A percentile compares a stretch with the other conserved stretches of the same genome.
Conservation (phyloP, 2,329 filamentous ascomycete species). For the Dryadomyces quercus-mongolicae region DNA sequence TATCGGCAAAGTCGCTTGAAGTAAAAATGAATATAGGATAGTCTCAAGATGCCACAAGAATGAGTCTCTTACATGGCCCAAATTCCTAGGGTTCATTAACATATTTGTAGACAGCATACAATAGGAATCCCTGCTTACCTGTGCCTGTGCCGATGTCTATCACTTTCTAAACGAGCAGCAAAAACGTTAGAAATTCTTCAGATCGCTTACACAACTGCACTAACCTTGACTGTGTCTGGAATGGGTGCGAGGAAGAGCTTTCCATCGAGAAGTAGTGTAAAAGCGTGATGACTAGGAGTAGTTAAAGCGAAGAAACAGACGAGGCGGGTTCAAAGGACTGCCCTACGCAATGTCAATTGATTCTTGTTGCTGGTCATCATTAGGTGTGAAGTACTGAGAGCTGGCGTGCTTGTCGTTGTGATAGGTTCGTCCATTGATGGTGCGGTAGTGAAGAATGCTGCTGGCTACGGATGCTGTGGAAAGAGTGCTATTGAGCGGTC, state of each 20-base stretch:
- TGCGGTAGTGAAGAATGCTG: not conserved
- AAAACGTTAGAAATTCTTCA: not conserved
- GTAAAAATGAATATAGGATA: no score
- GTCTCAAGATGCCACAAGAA: not conserved
- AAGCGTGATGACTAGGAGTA: not conserved
- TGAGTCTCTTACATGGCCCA: conserved; percentile 12
- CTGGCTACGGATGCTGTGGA: not conserved
- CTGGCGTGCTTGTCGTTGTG: not conserved
- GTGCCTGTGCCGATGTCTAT: conserved; percentile 38
- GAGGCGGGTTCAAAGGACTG: not conserved
- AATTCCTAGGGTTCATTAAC: conserved; percentile 14
- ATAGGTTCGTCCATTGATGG: not conserved
- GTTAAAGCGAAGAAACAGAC: not conserved
- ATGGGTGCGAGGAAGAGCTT: not conserved
- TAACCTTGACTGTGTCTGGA: not conserved
- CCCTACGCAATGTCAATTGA: not conserved
- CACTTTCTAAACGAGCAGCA: conserved; percentile 22
- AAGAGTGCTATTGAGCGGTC: not conserved
- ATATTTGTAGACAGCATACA: no score
- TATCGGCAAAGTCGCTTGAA: conserved; percentile 26
- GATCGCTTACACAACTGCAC: not conserved
- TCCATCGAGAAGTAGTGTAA: not conserved
- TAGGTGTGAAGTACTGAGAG: not conserved
- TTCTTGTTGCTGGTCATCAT: not conserved
- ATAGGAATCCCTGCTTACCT: conserved; percentile 15